These are phyloP conservation scores for Excoecaria agallocha DNA, from an alignment of 345 rosid genomes.

Conservation along the genomic window DNA sequence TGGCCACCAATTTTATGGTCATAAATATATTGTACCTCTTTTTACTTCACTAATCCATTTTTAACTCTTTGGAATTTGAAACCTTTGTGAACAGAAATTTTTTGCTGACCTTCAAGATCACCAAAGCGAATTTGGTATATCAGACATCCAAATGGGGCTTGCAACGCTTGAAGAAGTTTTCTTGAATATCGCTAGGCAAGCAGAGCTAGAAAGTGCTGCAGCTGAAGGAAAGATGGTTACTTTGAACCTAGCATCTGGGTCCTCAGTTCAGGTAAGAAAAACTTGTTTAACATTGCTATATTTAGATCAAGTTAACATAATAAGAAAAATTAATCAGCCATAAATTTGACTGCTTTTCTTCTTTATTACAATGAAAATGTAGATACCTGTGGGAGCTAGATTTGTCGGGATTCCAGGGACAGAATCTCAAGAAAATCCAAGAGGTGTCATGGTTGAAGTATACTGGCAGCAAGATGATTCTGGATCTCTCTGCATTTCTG, in stretches of 20 bases:
- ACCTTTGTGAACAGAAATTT: conserved; percentile 37
- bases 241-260: conserved; percentile 61
- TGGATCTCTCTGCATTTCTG: conserved; percentile 80
- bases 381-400: conserved; percentile 85
- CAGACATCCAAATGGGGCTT: conserved; percentile 86
- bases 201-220: conserved; percentile 87
- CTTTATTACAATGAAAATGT: conserved; percentile 19
- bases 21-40: not conserved
- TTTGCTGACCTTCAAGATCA: conserved; percentile 74
- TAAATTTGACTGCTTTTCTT: not conserved
- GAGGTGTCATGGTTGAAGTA: conserved; percentile 87
- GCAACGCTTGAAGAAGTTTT: conserved; percentile 96
- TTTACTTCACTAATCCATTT: too few relatives aligned
- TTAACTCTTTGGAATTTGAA: conserved; percentile 6
- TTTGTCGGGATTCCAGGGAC: conserved; percentile 76
- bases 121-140: conserved; percentile 57
- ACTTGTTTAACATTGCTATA: not conserved
- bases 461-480: conserved; percentile 85
- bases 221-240: conserved; percentile 71
- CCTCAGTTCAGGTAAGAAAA: conserved; percentile 51
- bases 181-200: conserved; percentile 87
- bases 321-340: not conserved
- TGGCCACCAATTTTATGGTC: too few relatives aligned
- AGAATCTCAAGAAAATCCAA: conserved; percentile 53
- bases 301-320: not conserved